These are phyloP conservation scores for Corymbia calophylla DNA, from an alignment of 441 rosid species.

Conservation along the genomic window DNA sequence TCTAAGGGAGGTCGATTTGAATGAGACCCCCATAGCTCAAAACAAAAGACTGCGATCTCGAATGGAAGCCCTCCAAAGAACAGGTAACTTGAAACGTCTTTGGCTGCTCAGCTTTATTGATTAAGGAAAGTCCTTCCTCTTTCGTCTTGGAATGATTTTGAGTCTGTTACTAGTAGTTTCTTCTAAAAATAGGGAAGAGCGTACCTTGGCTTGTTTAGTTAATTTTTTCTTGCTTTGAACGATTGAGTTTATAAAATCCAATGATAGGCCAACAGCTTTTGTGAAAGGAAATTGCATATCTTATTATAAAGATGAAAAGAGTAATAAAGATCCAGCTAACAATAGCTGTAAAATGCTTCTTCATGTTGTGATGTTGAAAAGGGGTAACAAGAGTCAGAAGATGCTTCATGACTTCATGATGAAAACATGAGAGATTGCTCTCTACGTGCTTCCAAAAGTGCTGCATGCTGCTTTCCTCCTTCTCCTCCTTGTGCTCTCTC, in stretches of 20 bases:
- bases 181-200: not conserved
- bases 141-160: not conserved
- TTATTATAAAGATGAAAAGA: not conserved
- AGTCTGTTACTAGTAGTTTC: not conserved
- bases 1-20: conserved; percentile 75
- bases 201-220: not conserved
- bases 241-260: not conserved
- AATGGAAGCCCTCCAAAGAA: conserved; percentile 82
- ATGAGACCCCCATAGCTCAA: conserved; percentile 74
- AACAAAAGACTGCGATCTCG: conserved; percentile 60
- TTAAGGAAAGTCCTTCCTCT: not conserved
- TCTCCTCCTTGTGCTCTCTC: not conserved
- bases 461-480: not conserved
- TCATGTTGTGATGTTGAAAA: not conserved
- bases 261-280: not conserved
- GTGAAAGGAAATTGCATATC: not conserved
- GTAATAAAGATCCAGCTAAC: not conserved
- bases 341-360: not conserved
- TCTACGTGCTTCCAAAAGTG: not conserved
- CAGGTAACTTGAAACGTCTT: conserved; percentile 39
- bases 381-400: not conserved
- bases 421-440: not conserved
- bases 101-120: not conserved
- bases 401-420: not conserved
- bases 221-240: not conserved